These are phyloP conservation scores for Chrysopogon serrulatus DNA, from an alignment of 176 grass and related monocot species.

Conservation along the genomic window DNA sequence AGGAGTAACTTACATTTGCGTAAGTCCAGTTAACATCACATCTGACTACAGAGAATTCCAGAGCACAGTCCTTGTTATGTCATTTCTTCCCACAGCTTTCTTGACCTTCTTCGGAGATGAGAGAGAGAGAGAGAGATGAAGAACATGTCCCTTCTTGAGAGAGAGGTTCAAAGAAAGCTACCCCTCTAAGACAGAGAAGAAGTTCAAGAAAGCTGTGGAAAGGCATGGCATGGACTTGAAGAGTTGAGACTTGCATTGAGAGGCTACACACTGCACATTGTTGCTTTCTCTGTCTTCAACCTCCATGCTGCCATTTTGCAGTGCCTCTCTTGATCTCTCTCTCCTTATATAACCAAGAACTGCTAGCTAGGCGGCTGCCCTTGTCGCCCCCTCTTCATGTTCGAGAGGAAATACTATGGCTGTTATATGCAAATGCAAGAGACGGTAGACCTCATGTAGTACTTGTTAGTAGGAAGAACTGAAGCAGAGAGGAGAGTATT, in stretches of 20 bases:
- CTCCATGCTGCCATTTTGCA: slow-evolving; percentile 10
- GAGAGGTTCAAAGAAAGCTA: not conserved
- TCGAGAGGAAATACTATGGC: not conserved
- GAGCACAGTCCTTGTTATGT: slow-evolving; percentile 51
- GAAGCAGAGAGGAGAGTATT: not conserved
- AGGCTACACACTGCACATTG: not conserved
- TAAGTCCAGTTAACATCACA: not conserved
- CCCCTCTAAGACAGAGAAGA: slow-evolving; percentile 14
- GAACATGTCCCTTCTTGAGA: too few relatives aligned
- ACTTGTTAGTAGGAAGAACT: not conserved
- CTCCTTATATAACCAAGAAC: slow-evolving; percentile 26
- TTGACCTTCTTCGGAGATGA: slow-evolving; percentile 54
- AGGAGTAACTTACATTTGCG: slow-evolving; percentile 14
- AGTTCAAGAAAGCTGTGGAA: slow-evolving; percentile 99
- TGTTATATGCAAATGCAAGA: not conserved
- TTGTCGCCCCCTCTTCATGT: not conserved
- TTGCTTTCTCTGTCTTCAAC: not conserved
- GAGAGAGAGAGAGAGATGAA: not conserved
- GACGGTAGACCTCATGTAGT: not conserved
- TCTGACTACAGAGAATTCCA: not conserved
- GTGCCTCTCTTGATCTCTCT: slow-evolving; percentile 4
- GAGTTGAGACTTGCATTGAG: too few relatives aligned
- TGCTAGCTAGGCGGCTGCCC: not conserved
- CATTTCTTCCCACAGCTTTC: slow-evolving; percentile 99
- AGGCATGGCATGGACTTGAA: slow-evolving; percentile 76